These are phyloP conservation scores for Coemansia sp. DNA, from an alignment of 192 early-diverging fungal species.

Conservation along the genomic window DNA sequence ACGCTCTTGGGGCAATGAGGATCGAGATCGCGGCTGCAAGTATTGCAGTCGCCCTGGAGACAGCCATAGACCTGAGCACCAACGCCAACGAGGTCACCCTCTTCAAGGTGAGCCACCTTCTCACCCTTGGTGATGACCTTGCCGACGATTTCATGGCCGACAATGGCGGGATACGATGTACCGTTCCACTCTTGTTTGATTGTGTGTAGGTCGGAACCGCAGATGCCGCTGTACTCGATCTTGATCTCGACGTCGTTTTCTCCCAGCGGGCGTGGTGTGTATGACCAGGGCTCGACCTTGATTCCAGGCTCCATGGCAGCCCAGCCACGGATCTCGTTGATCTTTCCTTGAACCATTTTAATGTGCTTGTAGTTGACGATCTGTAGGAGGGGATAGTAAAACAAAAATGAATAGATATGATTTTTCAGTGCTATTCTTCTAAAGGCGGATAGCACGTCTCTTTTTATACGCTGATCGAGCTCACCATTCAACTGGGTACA, in stretches of 20 bases:
- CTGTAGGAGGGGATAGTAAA: not conserved
- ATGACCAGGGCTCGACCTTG: constrained; percentile 55
- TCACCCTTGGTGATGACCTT: constrained; percentile 62
- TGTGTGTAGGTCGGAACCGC: constrained; percentile 78
- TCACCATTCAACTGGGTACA: not conserved
- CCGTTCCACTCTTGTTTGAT: constrained; percentile 63
- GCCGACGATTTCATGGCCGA: constrained; percentile 75
- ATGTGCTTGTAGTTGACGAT: not conserved
- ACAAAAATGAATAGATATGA: not conserved
- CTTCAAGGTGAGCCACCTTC: constrained; percentile 55
- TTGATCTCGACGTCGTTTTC: no score
- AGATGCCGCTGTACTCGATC: constrained; percentile 57
- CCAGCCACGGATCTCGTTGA: constrained; percentile 51
- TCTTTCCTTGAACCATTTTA: constrained; percentile 46
- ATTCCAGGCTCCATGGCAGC: constrained; percentile 44
- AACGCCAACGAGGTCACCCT: constrained; percentile 69
- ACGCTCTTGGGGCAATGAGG: constrained; percentile 51
- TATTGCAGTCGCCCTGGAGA: constrained; percentile 54
- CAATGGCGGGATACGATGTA: constrained; percentile 54
- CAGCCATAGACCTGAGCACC: constrained; percentile 69
- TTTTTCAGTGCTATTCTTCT: not conserved
- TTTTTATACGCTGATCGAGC: not conserved
- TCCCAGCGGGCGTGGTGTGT: constrained; percentile 55
- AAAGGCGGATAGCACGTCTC: not conserved
- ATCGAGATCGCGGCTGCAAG: constrained; percentile 56